Evolutionary conservation across 192 early-diverging fungal species (phyloP), one percentile per base, ranked within the genome.

Genomic region (Linderina pennispora): DNA sequence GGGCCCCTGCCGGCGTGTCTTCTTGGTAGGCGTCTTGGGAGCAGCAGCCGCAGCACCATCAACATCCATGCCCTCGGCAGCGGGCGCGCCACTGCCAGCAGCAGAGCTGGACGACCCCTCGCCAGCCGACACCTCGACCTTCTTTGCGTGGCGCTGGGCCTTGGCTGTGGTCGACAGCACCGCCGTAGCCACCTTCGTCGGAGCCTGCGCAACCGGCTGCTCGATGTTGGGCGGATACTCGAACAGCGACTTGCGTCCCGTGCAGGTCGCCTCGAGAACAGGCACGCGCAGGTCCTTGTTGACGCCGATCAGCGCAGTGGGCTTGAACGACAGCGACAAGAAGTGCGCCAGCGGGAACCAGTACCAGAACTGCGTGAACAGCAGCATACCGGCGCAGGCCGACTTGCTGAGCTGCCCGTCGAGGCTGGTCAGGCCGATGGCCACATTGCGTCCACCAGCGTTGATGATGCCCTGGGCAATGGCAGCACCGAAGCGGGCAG

Each of bases 301-400:
- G 43, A 99, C 75, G 7, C 90, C 97, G 71, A 99, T 96, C 26
- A 99, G 62, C 26, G 86, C 91, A 2, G 97, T 99, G 4, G 97
- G 95, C 28, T 83, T 88, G 58, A 99, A 96, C 6, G 95, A 77
- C 66, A 99, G 79, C 42, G 87, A 80, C 48, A 99, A 58, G 62
- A 99, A 97, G 74, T 97, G 97, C 21, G 88, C 86, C 55, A 98
- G 70, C 26, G 97, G 97, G 76, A 88, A 97, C 97, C 97, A 99
- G 80, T 93, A 94, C 97, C 97, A 99, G 70, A 96, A 97, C 75
- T 99, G 94, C 18, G 92, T 91, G 54, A 99, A 99, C 23, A 99
- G 78, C 8, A 91, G 90, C 85, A 95, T 94, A 17, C 97, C 97
- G n/a, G 92, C 94, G 58, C 97, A 89, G 16, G 95, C 90, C n/a